Conservation (phyloP, 2,329 filamentous ascomycete species). For the Mycocentrospora acerina region DNA sequence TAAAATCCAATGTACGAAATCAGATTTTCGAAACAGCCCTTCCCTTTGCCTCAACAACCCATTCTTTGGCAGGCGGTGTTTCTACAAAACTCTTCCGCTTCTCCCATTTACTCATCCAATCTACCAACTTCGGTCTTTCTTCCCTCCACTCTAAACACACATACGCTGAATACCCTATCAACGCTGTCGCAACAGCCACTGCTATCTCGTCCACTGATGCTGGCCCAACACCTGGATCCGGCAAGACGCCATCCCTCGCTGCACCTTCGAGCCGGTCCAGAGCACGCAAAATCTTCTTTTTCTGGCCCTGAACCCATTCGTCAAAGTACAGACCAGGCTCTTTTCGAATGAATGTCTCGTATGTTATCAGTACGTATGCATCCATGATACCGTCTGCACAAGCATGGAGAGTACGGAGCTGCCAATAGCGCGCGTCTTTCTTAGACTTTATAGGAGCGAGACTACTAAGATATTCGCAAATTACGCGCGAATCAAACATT, state of each 20-base stretch:
- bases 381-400: constrained; percentile 35
- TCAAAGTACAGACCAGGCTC: constrained; percentile 21
- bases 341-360: constrained; percentile 29
- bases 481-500: constrained; percentile 31
- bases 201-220: constrained; percentile 25
- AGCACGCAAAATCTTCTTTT: constrained; percentile 25
- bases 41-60: constrained; percentile 4
- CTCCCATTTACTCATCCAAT: constrained; percentile 30
- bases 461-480: constrained; percentile 29
- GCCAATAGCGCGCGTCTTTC: constrained; percentile 22
- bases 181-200: constrained; percentile 18
- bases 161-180: constrained; percentile 11
- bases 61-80: constrained; percentile 21
- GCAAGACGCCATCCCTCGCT: constrained; percentile 13
- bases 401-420: constrained; percentile 24
- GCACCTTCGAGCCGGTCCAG: constrained; percentile 28
- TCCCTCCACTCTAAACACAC: constrained; percentile 21
- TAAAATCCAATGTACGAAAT: too few species aligned
- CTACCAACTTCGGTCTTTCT: constrained; percentile 16
- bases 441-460: constrained; percentile 10
- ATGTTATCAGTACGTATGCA: constrained; percentile 28
- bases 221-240: constrained; percentile 5
- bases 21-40: constrained; percentile 10
- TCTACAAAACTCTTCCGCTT: constrained; percentile 19
- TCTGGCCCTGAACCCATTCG: constrained; percentile 34